A percentile compares a stretch with the other conserved stretches of the same genome.
Evolutionary conservation across 371 early-diverging fungal species (phyloP).

Genomic region (Funneliformis caledonium): DNA sequence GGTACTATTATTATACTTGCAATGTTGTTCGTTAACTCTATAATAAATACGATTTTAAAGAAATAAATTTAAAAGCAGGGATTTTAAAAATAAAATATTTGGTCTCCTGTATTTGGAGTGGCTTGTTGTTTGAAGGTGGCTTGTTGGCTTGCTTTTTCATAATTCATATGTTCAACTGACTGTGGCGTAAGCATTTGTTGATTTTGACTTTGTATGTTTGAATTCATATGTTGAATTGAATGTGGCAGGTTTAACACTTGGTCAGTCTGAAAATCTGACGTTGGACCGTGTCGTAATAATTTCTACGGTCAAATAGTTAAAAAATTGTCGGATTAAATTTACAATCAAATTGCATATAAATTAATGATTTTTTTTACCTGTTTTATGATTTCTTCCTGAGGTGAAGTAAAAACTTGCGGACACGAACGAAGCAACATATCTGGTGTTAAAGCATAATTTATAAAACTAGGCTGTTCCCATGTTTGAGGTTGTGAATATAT

Average conservation of each 20-base stretch:
- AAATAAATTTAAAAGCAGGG: too few relatives aligned
- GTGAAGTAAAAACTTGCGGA: neutral
- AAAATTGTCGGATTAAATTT: too few relatives aligned
- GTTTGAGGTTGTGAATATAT: neutral
- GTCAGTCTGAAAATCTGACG: neutral
- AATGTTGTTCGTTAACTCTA: neutral
- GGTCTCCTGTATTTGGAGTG: neutral
- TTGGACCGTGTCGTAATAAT: neutral
- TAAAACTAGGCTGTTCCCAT: neutral
- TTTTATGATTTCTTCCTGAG: neutral
- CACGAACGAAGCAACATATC: neutral
- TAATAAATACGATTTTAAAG: neutral
- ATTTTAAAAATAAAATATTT: neutral
- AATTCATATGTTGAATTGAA: neutral
- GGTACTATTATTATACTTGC: neutral
- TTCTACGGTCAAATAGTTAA: neutral
- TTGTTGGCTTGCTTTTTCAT: neutral
- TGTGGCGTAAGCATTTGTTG: neutral
- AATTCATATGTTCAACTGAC: neutral
- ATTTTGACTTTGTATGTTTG: neutral
- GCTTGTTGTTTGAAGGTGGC: neutral
- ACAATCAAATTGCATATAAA: neutral
- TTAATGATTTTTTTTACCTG: neutral
- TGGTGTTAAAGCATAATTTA: neutral
- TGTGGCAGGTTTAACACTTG: neutral